Base-by-base conservation (phyloP, 1,139 yeast species). In the Hanseniaspora gamundiae region DNA sequence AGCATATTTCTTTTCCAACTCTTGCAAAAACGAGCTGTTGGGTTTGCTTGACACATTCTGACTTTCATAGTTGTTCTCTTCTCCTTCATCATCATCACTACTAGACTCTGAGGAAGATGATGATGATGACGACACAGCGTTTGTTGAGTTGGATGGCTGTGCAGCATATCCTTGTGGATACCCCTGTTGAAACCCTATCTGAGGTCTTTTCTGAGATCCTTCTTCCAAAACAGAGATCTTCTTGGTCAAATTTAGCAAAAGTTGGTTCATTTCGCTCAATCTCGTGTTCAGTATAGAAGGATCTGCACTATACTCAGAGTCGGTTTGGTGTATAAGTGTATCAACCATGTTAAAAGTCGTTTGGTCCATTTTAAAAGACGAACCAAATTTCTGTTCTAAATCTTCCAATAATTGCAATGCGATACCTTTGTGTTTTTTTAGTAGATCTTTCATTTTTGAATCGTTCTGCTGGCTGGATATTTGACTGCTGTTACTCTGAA, bases 401-500 rank as follows among this genome's bases (percentile, higher is more conserved):
- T 78, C 82, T 35, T 73, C 69, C 47, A 82, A 66, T 52, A 91
- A 68, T 46, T 79, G 82, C 69, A 80, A 67, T 0, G 91, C 91
- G 57, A 75, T 68, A 42, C 65, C 59, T 54, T 74, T 80, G 54
- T 78, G 80, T 49, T 74, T 72, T 40, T 69, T 66, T 58, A 77
- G 70, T 59, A 75, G 60, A 42, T 82, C 78, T 49, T 72, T 72
- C 48, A 78, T 73, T 38, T 66, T 59, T 30, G 64, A 56, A 43
- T 68, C 69, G 11, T 65, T 61, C 58, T 79, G 80, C 53, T 70
- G 76, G 56, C 81, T 82, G 64, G 82, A 68, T 40, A 82, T 77
- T 51, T 78, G 85, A 58, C 82, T 82, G 1, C 87, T 78, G 57
- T 82, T 88, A 43, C 70, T 70, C 58, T 82, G 91, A 38, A 82